Evolutionary conservation across 768 basidiomycete genomes (phyloP).

Genomic region (Kondoa malvinella): DNA sequence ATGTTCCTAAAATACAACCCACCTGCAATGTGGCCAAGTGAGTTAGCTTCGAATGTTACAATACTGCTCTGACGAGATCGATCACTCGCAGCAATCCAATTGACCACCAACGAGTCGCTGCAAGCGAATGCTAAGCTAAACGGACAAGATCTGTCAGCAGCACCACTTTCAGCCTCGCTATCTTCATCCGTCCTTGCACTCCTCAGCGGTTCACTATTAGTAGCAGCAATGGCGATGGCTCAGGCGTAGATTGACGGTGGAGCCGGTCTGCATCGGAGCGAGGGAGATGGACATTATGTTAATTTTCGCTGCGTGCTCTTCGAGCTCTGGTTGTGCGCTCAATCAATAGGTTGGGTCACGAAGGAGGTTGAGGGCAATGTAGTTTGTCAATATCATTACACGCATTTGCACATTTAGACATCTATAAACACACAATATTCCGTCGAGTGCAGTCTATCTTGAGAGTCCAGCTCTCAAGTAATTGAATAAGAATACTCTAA

Average conservation of each 20-base stretch:
- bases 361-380: too few species aligned
- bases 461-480: too few species aligned
- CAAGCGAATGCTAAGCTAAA: neutral
- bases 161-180: neutral
- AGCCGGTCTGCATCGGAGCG: too few species aligned
- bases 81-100: neutral
- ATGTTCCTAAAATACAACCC: conserved; percentile 36
- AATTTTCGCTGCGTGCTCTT: too few species aligned
- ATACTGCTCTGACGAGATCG: neutral
- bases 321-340: too few species aligned
- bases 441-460: too few species aligned
- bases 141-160: neutral
- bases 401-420: too few species aligned
- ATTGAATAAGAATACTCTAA: too few species aligned
- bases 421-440: too few species aligned
- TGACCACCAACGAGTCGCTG: conserved; percentile 5
- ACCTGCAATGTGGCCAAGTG: conserved; percentile 7
- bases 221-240: neutral
- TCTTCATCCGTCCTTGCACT: neutral
- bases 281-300: too few species aligned
- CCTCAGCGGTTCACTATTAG: neutral
- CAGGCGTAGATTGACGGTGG: neutral
- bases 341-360: too few species aligned
- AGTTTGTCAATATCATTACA: too few species aligned
- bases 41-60: neutral